phyloP scores from a whole-genome alignment of 345 rosid species.

The Eucalyptus leucophloia region DNA sequence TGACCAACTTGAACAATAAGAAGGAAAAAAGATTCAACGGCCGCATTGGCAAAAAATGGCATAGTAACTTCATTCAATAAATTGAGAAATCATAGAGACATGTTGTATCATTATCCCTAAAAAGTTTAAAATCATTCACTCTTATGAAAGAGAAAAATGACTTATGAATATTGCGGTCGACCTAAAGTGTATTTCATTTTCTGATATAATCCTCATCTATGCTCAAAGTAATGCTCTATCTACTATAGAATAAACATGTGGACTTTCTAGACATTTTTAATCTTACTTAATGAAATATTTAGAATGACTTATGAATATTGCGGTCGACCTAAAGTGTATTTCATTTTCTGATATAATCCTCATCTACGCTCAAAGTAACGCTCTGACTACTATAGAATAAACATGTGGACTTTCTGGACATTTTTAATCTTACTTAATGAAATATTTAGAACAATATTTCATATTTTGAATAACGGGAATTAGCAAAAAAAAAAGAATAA shows the following conservation, averaged over 20 bases:
- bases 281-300: background rate
- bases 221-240: background rate
- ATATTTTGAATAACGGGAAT: background rate
- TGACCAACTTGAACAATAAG: background rate
- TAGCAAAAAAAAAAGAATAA: background rate
- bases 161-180: background rate
- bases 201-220: background rate
- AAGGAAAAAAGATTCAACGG: background rate
- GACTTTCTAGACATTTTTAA: background rate
- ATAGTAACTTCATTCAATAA: background rate
- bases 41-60: background rate
- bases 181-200: background rate
- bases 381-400: background rate
- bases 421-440: background rate
- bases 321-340: background rate
- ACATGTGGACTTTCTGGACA: background rate
- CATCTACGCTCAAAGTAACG: background rate
- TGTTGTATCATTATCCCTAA: background rate
- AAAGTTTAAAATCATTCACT: background rate
- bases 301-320: background rate
- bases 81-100: background rate
- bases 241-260: background rate
- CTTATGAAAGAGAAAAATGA: background rate
- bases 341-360: background rate
- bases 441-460: background rate